Conservation (phyloP, 2,329 filamentous ascomycete genomes). For the Neofusicoccum sp. region DNA sequence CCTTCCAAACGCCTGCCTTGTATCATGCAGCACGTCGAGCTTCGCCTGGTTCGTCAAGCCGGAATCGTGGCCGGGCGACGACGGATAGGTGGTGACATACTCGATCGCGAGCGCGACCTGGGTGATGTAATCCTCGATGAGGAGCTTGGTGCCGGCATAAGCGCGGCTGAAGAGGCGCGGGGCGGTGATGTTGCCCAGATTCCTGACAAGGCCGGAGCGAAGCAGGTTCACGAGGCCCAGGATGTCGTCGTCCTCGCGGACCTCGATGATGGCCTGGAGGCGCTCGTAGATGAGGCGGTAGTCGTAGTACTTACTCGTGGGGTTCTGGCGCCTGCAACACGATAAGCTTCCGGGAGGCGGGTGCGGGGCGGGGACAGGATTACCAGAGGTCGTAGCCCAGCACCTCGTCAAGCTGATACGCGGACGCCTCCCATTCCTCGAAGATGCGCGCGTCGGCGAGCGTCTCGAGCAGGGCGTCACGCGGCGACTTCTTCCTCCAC, state of each 20-base stretch:
- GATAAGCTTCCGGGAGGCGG: background rate
- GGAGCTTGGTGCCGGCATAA: slow-evolving; percentile 82
- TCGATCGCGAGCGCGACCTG: slow-evolving; percentile 79
- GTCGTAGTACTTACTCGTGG: slow-evolving; percentile 79
- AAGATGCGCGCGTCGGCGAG: slow-evolving; percentile 67
- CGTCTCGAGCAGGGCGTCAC: slow-evolving; percentile 63
- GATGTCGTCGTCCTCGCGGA: slow-evolving; percentile 69
- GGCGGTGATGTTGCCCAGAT: slow-evolving; percentile 86
- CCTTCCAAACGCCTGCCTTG: slow-evolving; percentile 81
- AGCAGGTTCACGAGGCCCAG: slow-evolving; percentile 75
- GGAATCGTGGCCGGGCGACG: slow-evolving; percentile 47
- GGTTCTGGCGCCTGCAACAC: slow-evolving; percentile 69
- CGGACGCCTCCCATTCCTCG: slow-evolving; percentile 85
- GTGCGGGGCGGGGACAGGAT: background rate
- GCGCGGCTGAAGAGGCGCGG: slow-evolving; percentile 79
- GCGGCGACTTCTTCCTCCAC: slow-evolving; percentile 64
- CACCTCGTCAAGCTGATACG: slow-evolving; percentile 76
- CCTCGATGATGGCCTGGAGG: slow-evolving; percentile 66
- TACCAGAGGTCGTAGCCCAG: slow-evolving; percentile 81
- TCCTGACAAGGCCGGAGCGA: slow-evolving; percentile 73
- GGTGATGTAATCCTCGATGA: slow-evolving; percentile 88
- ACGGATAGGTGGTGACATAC: slow-evolving; percentile 69
- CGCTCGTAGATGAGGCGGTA: slow-evolving; percentile 79
- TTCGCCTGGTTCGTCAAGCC: slow-evolving; percentile 72
- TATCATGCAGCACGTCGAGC: slow-evolving; percentile 81